A percentile compares a stretch with the other conserved stretches of the same genome.
phyloP scores from a whole-genome alignment of 805 yeast genomes.

The Candida argentea region DNA sequence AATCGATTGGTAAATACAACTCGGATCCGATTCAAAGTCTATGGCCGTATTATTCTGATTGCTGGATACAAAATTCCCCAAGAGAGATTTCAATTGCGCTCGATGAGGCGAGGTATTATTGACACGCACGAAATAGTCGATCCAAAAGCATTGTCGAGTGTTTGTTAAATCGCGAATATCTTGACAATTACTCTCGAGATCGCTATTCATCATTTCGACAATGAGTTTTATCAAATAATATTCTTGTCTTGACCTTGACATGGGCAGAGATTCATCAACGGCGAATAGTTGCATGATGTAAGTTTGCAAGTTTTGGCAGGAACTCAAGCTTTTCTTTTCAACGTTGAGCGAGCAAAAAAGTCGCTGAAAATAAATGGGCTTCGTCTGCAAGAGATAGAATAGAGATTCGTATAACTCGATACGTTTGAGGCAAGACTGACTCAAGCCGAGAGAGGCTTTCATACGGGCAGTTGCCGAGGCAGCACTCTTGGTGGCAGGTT shows the following conservation, averaged over 20 bases:
- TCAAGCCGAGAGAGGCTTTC: conserved; percentile 20
- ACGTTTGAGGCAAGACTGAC: conserved; percentile 37
- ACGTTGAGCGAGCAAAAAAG: conserved; percentile 29
- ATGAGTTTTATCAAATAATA: conserved; percentile 52
- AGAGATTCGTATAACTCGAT: conserved; percentile 66
- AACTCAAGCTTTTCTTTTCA: conserved; percentile 4
- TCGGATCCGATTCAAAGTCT: conserved; percentile 77
- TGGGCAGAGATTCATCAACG: conserved; percentile 17
- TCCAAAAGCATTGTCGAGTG: conserved; percentile 31
- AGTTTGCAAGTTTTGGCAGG: conserved; percentile 13
- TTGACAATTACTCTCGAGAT: conserved; percentile 19
- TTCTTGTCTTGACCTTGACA: conserved; percentile 56
- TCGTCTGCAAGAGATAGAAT: conserved; percentile 76
- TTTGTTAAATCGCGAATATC: conserved; percentile 31
- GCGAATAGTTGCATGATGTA: conserved; percentile 21
- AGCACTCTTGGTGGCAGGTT: conserved; percentile 17
- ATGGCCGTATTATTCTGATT: conserved; percentile 39
- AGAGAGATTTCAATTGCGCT: conserved; percentile 27
- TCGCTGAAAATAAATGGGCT: conserved; percentile 59
- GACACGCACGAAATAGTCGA: conserved; percentile 31
- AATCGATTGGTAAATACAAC: conserved; percentile 38
- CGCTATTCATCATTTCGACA: conserved; percentile 33
- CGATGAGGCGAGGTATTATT: conserved; percentile 41
- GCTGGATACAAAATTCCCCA: conserved; percentile 28
- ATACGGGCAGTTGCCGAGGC: conserved; percentile 7